Base-by-base conservation (phyloP, 2,329 filamentous ascomycete species). In the Trichoderma arundinaceum region DNA sequence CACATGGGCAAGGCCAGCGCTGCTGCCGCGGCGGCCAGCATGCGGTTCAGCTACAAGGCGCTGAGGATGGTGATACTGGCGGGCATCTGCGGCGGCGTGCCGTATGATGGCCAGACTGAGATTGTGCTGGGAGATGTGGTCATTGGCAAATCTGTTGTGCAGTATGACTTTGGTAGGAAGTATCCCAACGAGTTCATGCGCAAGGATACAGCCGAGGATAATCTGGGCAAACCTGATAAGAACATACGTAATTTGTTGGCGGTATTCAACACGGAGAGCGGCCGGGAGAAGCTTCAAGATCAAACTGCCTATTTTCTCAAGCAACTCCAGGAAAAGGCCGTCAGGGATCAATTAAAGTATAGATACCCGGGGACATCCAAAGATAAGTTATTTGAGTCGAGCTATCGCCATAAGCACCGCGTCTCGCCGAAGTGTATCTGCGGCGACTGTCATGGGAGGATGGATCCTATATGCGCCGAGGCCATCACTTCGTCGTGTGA, bases 31-130 rank as follows among this genome's bases (percentile, higher is more conserved):
- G 69, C 73, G 1, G 44, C 68, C 1, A 66, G 65, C 32, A 60
- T 77, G n/a, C 66, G 68, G 0, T 65, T 66, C 7, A 79, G 74
- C 51, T 78, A 74, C 56, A 39, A 59, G 3, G 58, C 67, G 4
- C 66, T 79, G 10, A 68, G 70, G 44, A 71, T 77, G 1, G 74
- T 67, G 15, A 59, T 79, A 5, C 38, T 79, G 2, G 74, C 77
- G 7, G 77, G 77, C 1, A 71, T 79, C 10, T 79, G 78, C 59
- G 78, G 77, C 6, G 77, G 73, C 15, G 69, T 74, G 4, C 77
- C 78, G 2, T 22, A 39, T 1, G 38, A 19, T 3, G 17, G 15
- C 46, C 19, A 62, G 13, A 12, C 41, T 4, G 72, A 74, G 46
- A 69, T 72, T 8, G 15, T 74, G 2, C 68, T 78, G 0, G 74